Evolutionary conservation across 2,329 filamentous ascomycete genomes (phyloP), one percentile per base, ranked within the genome.

Genomic region (Aschersonia sp.): DNA sequence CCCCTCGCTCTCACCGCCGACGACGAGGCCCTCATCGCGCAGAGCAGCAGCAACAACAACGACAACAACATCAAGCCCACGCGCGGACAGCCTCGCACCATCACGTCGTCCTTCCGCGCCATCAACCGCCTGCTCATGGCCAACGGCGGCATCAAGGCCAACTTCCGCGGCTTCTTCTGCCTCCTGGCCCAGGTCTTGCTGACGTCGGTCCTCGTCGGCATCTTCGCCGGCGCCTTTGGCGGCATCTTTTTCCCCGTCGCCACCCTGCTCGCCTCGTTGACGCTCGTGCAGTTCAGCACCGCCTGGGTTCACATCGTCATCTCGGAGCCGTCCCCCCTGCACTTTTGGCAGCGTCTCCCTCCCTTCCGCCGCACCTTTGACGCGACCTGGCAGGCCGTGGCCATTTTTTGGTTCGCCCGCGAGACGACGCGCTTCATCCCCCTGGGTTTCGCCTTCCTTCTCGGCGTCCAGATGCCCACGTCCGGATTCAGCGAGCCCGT

Each of bases 291-390:
- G 57, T 63, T 90, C 50, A 76, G 79, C 61, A 76, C 89, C 55
- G 75, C 79, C 47, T 95, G 88, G 87, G 85, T 88, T 4, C 87
- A 95, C 63, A 81, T 85, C 57, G 78, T 94, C 60, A 88, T 96
- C 59, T 81, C 86, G 2, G 71, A 78, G 47, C 78, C 80, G 5
- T 81, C 76, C 49, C 59, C 70, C 44, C 75, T 76, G 61, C 68
- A 67, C 55, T 87, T 83, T 70, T 85, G 75, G 66, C 68, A 73
- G 57, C 83, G 87, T 49, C 73, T 94, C 46, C 81, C 84, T 12
- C 66, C 78, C 43, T 77, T 79, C 61, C 71, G 72, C 55, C 72
- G 71, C 58, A 72, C 78, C 46, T 83, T 83, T 68, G 72, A 77
- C 57, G 79, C 84, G 50, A 81, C 87, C 52, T 81, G 78, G 51